A percentile compares a stretch with the other conserved stretches of the same genome.
Conservation (phyloP, 2,329 filamentous ascomycete genomes). For the Cucurbitaria berberidis region DNA sequence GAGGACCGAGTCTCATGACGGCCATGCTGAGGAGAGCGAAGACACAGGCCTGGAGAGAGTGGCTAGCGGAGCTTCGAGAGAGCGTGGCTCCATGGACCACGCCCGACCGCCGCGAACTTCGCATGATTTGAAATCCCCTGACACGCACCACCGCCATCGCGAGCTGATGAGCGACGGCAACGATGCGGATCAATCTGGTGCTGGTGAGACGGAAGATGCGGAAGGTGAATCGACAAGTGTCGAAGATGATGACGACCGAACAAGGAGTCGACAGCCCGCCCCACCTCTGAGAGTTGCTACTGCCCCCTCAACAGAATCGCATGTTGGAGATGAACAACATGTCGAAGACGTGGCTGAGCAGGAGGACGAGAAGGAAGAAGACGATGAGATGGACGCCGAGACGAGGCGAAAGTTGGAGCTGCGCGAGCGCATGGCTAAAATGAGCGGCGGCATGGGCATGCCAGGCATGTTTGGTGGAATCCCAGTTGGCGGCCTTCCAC, state of each 20-base stretch:
- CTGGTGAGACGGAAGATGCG: slow-evolving; percentile 67
- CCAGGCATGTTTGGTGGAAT: slow-evolving; percentile 84
- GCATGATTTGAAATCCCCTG: slow-evolving; percentile 49
- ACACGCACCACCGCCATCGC: slow-evolving; percentile 51
- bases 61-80: slow-evolving; percentile 39
- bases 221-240: slow-evolving; percentile 70
- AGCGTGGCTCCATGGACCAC: slow-evolving; percentile 50
- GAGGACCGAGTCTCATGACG: slow-evolving; percentile 57
- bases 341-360: slow-evolving; percentile 55
- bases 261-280: slow-evolving; percentile 25
- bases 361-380: slow-evolving; percentile 73
- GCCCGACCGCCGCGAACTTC: slow-evolving; percentile 48
- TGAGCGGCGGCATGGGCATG: slow-evolving; percentile 98
- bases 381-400: slow-evolving; percentile 88
- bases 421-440: slow-evolving; percentile 94
- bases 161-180: slow-evolving; percentile 67
- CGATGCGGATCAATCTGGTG: slow-evolving; percentile 69
- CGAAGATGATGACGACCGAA: slow-evolving; percentile 74
- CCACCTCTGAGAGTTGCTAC: slow-evolving; percentile 40
- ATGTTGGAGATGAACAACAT: slow-evolving; percentile 59
- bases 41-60: slow-evolving; percentile 47
- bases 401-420: slow-evolving; percentile 84
- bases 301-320: slow-evolving; percentile 51
- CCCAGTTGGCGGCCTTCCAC: slow-evolving; percentile 60
- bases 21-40: slow-evolving; percentile 41